These are phyloP conservation scores for Wickerhamiella azyma DNA, from an alignment of 805 yeast genomes.

Conservation along the genomic window DNA sequence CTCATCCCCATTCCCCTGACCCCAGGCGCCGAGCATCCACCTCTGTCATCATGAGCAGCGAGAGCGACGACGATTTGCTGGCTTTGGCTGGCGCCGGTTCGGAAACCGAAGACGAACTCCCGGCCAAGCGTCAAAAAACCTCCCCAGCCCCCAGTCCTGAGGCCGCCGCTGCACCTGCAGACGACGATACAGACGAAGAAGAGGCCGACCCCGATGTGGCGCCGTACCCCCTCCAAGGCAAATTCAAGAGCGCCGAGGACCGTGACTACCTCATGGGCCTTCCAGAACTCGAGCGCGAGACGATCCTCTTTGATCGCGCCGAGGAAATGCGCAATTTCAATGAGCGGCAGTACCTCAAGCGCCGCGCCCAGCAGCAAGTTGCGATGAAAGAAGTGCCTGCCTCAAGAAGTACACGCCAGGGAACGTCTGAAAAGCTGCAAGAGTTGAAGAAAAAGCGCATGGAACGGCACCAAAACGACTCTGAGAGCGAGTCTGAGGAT, in stretches of 20 bases:
- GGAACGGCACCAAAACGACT: conserved; percentile 30
- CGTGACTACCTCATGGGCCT: conserved; percentile 39
- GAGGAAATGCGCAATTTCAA: conserved; percentile 82
- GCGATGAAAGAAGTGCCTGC: conserved; percentile 21
- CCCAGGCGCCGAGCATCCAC: too few relatives aligned
- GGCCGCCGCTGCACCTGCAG: too few relatives aligned
- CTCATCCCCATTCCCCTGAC: too few relatives aligned
- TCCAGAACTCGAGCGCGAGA: conserved; percentile 90
- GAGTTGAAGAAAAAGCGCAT: conserved; percentile 69
- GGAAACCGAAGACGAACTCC: conserved; percentile 21
- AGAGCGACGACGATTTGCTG: conserved; percentile 81
- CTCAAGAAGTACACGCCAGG: conserved; percentile 15
- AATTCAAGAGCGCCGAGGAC: conserved; percentile 73
- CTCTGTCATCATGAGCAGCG: conserved; percentile 16
- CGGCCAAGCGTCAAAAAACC: conserved; percentile 4
- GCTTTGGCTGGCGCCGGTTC: conserved; percentile 82
- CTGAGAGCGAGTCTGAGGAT: conserved; percentile 32
- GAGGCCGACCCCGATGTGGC: conserved; percentile 27
- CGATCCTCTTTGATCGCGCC: conserved; percentile 77
- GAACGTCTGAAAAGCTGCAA: conserved; percentile 36
- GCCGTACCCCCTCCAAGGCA: conserved; percentile 91
- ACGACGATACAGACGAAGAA: conserved; percentile 25
- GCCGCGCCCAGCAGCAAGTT: conserved; percentile 39
- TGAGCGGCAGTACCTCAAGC: conserved; percentile 70
- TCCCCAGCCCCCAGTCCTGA: neutral